phyloP scores from a whole-genome alignment of 2,329 filamentous ascomycete genomes.

The Aspergillus amoenus region DNA sequence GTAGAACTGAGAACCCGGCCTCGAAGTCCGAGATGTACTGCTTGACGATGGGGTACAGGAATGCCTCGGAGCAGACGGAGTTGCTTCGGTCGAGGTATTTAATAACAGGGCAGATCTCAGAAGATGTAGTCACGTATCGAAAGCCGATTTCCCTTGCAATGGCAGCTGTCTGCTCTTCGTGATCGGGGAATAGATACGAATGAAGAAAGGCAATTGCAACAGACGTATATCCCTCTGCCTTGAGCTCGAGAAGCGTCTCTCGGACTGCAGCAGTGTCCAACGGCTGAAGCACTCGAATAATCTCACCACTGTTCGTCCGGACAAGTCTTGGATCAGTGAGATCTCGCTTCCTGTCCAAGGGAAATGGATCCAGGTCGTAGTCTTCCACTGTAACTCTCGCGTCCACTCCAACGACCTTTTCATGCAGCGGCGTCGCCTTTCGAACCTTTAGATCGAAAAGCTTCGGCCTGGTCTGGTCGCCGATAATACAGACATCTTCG shows the following conservation, averaged over 20 bases:
- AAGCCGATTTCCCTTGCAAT: slow-evolving; percentile 77
- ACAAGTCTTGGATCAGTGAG: slow-evolving; percentile 56
- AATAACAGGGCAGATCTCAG: slow-evolving; percentile 79
- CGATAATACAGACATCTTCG: slow-evolving; percentile 77
- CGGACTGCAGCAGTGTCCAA: slow-evolving; percentile 56
- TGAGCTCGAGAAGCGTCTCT: slow-evolving; percentile 64
- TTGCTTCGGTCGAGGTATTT: slow-evolving; percentile 71
- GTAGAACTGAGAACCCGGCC: neutral
- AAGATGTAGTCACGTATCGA: slow-evolving; percentile 69
- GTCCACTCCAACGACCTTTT: slow-evolving; percentile 23
- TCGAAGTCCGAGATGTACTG: neutral
- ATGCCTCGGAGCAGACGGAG: slow-evolving; percentile 44
- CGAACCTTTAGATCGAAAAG: slow-evolving; percentile 83
- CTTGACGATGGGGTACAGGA: neutral
- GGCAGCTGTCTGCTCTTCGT: slow-evolving; percentile 71
- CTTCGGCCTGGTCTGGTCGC: slow-evolving; percentile 79
- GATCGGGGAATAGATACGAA: slow-evolving; percentile 81
- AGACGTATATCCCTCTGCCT: slow-evolving; percentile 69
- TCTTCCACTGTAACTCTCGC: slow-evolving; percentile 47
- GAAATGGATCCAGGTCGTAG: slow-evolving; percentile 20
- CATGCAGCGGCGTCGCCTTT: slow-evolving; percentile 61
- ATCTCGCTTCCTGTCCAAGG: slow-evolving; percentile 12
- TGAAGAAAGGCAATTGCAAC: slow-evolving; percentile 88
- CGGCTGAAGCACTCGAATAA: slow-evolving; percentile 64
- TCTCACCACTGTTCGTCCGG: slow-evolving; percentile 60